Evolutionary conservation across 1,284 basidiomycete genomes (phyloP).

Genomic region (Coniferiporia sulphurascens): DNA sequence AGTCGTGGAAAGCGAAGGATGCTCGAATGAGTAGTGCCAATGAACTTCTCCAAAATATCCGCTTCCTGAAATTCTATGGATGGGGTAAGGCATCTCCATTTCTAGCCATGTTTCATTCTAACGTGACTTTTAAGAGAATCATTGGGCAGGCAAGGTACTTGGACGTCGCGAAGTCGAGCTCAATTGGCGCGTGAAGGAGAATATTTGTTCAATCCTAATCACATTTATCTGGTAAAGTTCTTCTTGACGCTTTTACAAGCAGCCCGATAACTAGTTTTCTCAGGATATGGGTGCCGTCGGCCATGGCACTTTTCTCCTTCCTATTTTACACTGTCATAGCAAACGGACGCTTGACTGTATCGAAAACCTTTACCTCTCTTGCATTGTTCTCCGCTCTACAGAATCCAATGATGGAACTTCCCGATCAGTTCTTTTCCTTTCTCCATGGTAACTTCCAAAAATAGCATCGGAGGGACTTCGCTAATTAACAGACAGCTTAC

Average conservation of each 20-base stretch:
- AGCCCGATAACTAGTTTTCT: slow-evolving; percentile 1
- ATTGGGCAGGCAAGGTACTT: slow-evolving; percentile 50
- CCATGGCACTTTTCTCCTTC: slow-evolving; percentile 58
- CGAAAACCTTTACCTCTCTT: slow-evolving; percentile 65
- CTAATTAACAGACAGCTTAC: slow-evolving; percentile 40
- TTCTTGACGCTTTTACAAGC: not conserved
- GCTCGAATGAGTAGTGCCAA: slow-evolving; percentile 72
- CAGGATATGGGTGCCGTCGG: slow-evolving; percentile 69
- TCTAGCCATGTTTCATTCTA: not conserved
- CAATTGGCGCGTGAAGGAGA: slow-evolving; percentile 58
- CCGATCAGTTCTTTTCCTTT: slow-evolving; percentile 58
- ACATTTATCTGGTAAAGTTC: slow-evolving; percentile 54
- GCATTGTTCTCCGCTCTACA: slow-evolving; percentile 62
- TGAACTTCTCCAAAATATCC: slow-evolving; percentile 71
- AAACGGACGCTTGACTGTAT: slow-evolving; percentile 53
- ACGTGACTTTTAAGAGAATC: slow-evolving; percentile 34
- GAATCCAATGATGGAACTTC: slow-evolving; percentile 58
- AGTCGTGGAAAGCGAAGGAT: slow-evolving; percentile 69
- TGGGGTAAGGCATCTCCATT: slow-evolving; percentile 45
- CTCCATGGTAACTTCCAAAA: slow-evolving; percentile 43
- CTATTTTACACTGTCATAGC: slow-evolving; percentile 62
- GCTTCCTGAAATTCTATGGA: slow-evolving; percentile 69
- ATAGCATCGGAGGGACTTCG: not conserved
- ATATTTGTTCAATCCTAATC: slow-evolving; percentile 51
- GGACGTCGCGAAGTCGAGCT: slow-evolving; percentile 53